Base-by-base conservation (phyloP, 257 asterid species). In the Eucommia ulmoides region DNA sequence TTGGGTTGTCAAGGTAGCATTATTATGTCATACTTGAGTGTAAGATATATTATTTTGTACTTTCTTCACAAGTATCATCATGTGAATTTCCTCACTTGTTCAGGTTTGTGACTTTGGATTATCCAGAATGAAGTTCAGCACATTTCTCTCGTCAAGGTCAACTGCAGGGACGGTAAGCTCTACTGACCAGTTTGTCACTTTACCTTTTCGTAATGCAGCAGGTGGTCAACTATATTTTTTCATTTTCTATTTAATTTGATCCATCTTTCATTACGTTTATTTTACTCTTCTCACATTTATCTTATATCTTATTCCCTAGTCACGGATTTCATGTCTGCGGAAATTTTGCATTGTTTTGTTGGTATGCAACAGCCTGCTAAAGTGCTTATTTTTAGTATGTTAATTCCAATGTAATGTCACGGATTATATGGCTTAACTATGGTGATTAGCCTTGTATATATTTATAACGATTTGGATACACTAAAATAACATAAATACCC, bases 121-220 rank as follows among this genome's bases (percentile, higher is more conserved):
- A 55, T 88, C 97, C 59, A 74, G 91, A 74, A 75, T 84, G 87
- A 88, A 88, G 74, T 76, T 84, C 63, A 88, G 88, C 78, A 88
- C 97, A 33, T 88, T 77, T 78, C 93, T 88, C 66, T 88, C 97
- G 56, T 88, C 97, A 42, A 81, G 93, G 65, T 88, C 97, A 24
- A 82, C 92, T 64, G 97, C 97, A 49, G 97, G 97, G 70, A 88
- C 97, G 80, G 97, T 88, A 77, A 72, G 92, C 60, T 60, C 35
- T 60, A 54, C 1, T 17, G 5, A n/a, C n/a, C n/a, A n/a, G n/a
- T n/a, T n/a, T n/a, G n/a, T n/a, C n/a, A n/a, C n/a, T n/a, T n/a
- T n/a, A n/a, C n/a, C n/a, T n/a, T n/a, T n/a, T n/a, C n/a, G n/a
- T n/a, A n/a, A n/a, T n/a, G n/a, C n/a, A n/a, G n/a, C n/a, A n/a